Evolutionary conservation across 805 yeast species (phyloP).

Genomic region (Starmerella apicola): DNA sequence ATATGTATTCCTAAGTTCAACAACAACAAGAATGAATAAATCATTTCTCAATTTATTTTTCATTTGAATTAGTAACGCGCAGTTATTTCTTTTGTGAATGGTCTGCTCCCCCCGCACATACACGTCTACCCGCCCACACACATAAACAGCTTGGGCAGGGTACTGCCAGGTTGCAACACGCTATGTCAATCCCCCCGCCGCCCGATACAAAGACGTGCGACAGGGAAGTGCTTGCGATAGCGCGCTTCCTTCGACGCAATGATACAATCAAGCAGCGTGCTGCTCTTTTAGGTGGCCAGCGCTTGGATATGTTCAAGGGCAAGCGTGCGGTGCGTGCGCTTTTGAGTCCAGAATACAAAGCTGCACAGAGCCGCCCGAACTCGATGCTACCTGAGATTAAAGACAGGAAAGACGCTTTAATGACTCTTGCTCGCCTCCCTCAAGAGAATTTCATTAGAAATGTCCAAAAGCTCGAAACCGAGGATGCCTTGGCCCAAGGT

Average conservation of each 20-base stretch:
- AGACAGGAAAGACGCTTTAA: constrained; percentile 45
- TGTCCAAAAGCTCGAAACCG: constrained; percentile 55
- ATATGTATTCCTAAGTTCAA: too few relatives aligned
- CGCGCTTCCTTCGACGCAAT: constrained; percentile 56
- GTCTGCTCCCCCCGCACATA: too few relatives aligned
- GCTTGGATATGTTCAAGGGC: constrained; percentile 68
- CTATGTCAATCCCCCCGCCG: constrained; percentile 18
- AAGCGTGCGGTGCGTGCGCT: constrained; percentile 76
- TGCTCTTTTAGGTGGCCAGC: constrained; percentile 61
- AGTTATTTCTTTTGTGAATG: too few relatives aligned
- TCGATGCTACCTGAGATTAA: constrained; percentile 40
- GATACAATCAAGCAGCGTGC: constrained; percentile 62
- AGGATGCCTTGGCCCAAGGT: constrained; percentile 44
- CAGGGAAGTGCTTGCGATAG: constrained; percentile 57
- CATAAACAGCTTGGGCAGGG: too few relatives aligned
- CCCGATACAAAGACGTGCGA: constrained; percentile 28
- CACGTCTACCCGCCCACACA: too few relatives aligned
- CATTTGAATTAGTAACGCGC: too few relatives aligned
- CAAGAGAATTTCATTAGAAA: constrained; percentile 65
- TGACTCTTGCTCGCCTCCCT: constrained; percentile 54
- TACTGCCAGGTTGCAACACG: too few relatives aligned
- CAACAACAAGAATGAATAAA: background rate
- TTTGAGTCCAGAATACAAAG: constrained; percentile 55
- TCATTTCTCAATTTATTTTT: too few relatives aligned
- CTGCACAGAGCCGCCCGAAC: constrained; percentile 29